phyloP scores from a whole-genome alignment of 192 early-diverging fungal genomes.

The Dissophora globulifera region DNA sequence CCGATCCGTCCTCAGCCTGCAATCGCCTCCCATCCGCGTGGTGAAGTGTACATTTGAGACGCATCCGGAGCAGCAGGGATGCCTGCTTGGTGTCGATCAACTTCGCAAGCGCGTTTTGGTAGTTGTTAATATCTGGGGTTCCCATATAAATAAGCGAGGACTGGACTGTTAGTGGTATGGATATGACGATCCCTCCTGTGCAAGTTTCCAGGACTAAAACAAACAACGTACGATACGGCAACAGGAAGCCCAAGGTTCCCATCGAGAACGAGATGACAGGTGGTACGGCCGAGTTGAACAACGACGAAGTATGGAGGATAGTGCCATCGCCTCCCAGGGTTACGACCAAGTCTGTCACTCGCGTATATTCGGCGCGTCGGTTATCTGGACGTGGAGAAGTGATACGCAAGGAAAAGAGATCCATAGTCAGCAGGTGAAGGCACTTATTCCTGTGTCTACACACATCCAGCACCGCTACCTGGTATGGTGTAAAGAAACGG shows the following conservation, averaged over 20 bases:
- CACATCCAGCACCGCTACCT: constrained; percentile 38
- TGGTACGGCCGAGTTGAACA: constrained; percentile 80
- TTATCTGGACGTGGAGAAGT: no score
- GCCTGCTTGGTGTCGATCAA: constrained; percentile 71
- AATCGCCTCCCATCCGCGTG: constrained; percentile 62
- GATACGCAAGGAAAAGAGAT: no score
- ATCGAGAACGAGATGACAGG: constrained; percentile 95
- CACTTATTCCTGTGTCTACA: background rate
- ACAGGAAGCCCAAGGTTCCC: constrained; percentile 91
- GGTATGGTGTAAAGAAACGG: constrained; percentile 67
- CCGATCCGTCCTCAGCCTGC: constrained; percentile 55
- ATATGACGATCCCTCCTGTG: no score
- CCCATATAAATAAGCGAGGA: no score
- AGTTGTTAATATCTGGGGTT: constrained; percentile 78
- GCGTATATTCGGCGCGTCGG: constrained; percentile 67
- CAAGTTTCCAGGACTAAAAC: background rate
- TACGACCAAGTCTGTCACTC: constrained; percentile 85
- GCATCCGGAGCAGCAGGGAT: constrained; percentile 81
- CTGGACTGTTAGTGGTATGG: no score
- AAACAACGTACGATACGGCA: constrained; percentile 75
- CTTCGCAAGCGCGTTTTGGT: constrained; percentile 63
- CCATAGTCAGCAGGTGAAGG: no score
- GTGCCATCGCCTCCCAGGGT: constrained; percentile 96
- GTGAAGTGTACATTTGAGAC: constrained; percentile 75
- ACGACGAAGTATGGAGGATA: constrained; percentile 84